These are phyloP conservation scores for Rhazya stricta DNA, from an alignment of 257 asterid species.

Conservation along the genomic window DNA sequence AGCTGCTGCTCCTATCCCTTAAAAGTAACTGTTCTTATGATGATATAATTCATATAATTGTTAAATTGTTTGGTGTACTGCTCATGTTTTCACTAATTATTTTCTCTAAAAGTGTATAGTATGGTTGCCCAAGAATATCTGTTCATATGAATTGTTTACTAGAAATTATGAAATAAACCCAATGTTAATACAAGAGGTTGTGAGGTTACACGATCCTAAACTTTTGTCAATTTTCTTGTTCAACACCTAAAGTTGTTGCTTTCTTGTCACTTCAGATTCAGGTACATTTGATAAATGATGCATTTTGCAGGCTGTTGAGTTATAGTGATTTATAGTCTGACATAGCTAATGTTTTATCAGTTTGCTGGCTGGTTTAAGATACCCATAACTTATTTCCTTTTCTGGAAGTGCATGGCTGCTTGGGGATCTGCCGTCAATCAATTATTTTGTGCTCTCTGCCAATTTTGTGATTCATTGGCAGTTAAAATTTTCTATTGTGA, in stretches of 20 bases:
- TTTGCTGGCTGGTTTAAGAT: neutral
- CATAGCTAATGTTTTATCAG: neutral
- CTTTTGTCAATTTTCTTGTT: neutral
- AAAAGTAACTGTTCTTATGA: neutral
- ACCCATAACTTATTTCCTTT: neutral
- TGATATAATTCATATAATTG: neutral
- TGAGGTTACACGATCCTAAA: neutral
- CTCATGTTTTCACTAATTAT: neutral
- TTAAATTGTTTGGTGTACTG: neutral
- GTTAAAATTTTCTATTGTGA: neutral
- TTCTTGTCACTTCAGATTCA: neutral
- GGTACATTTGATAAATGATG: neutral
- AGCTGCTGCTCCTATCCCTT: neutral
- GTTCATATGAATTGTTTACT: too few relatives aligned
- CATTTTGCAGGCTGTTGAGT: neutral
- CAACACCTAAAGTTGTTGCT: neutral
- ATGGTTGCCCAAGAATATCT: too few relatives aligned
- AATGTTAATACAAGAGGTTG: neutral
- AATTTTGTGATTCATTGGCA: neutral
- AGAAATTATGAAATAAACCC: too few relatives aligned
- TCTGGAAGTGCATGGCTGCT: neutral
- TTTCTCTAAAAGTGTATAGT: neutral
- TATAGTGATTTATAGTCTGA: neutral
- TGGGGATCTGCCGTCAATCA: neutral
- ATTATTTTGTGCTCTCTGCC: neutral